Base-by-base conservation (phyloP, 495 filamentous ascomycete species). In the Daldinia loculata region DNA sequence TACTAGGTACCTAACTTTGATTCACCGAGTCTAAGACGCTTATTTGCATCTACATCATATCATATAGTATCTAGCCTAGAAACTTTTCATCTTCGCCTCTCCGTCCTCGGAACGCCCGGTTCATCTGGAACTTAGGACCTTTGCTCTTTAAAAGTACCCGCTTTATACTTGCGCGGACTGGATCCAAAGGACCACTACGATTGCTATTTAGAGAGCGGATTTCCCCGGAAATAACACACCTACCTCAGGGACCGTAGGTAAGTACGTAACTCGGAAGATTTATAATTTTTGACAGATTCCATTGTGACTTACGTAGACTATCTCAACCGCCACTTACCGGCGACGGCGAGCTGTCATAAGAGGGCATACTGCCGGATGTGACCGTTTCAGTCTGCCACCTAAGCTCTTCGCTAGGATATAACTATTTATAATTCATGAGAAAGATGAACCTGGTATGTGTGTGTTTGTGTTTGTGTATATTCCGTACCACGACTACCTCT, bases 61-160 rank as follows among this genome's bases (percentile, higher is more conserved):
- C 30, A 52, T 6, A 52, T 52, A 4, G 17, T 27, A 27, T 29
- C 26, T 29, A 29, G 11, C 4, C 50, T 29, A 52, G 26, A 30
- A 30, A n/a, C 50, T 53, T 53, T 30, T 53, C 50, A 30, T 15
- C 7, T 17, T 56, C 34, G 61, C 50, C 62, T 65, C 52, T 65
- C 62, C 62, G 62, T 65, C 52, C 38, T 57, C 62, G 53, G 62
- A 57, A 65, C 34, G 9, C 50, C 15, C 22, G 34, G 61, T 55
- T 29, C 61, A 53, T 6, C 50, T 53, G 22, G 24, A 53, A 17
- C 50, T 29, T 53, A 27, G 7, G 14, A 6, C 12, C 15, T 52
- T 11, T 6, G 26, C 50, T 17, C 24, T 53, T 53, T 12, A 12
- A 30, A 53, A 30, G 27, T 53, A 53, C 50, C 50, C 50, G 50